phyloP scores from a whole-genome alignment of 768 basidiomycete genomes.

The Pulveroboletus frians region DNA sequence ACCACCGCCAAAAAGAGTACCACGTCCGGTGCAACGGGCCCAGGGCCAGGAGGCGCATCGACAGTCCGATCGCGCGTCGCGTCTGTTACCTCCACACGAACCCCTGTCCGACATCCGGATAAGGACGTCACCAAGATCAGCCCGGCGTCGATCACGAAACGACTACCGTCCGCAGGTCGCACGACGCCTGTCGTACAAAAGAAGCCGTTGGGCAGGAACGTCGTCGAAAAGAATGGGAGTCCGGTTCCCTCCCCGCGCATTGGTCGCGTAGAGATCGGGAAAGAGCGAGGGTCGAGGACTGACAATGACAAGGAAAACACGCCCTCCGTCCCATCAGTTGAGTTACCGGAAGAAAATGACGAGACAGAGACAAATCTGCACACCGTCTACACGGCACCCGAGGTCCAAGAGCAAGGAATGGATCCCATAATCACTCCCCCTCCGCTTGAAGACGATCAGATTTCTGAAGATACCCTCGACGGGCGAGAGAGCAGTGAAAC shows the following conservation, averaged over 20 bases:
- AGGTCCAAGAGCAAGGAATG: conserved; percentile 4
- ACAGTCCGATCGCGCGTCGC: conserved; percentile 18
- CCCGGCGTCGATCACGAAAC: conserved; percentile 18
- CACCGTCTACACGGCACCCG: conserved; percentile 21
- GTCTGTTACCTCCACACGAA: conserved; percentile 24
- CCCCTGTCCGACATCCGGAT: conserved; percentile 21
- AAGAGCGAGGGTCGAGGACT: conserved; percentile 37
- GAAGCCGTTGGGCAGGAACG: conserved; percentile 14
- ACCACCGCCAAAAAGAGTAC: conserved; percentile 18
- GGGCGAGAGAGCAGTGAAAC: conserved; percentile 26
- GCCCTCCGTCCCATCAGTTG: conserved; percentile 26
- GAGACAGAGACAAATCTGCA: conserved; percentile 24
- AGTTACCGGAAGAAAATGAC: conserved; percentile 34
- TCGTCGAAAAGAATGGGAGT: conserved; percentile 11
- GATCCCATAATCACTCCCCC: conserved; percentile 10
- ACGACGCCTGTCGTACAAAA: conserved; percentile 20
- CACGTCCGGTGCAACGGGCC: not conserved
- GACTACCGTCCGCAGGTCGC: conserved; percentile 20
- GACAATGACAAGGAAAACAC: conserved; percentile 16
- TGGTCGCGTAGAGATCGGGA: conserved; percentile 16
- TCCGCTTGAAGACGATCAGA: conserved; percentile 11
- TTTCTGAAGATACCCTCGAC: conserved; percentile 17
- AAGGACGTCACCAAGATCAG: conserved; percentile 20
- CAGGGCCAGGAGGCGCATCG: conserved; percentile 9
- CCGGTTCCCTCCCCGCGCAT: conserved; percentile 15